These are phyloP conservation scores for Jacaranda mimosifolia DNA, from an alignment of 257 asterid genomes.

Conservation along the genomic window DNA sequence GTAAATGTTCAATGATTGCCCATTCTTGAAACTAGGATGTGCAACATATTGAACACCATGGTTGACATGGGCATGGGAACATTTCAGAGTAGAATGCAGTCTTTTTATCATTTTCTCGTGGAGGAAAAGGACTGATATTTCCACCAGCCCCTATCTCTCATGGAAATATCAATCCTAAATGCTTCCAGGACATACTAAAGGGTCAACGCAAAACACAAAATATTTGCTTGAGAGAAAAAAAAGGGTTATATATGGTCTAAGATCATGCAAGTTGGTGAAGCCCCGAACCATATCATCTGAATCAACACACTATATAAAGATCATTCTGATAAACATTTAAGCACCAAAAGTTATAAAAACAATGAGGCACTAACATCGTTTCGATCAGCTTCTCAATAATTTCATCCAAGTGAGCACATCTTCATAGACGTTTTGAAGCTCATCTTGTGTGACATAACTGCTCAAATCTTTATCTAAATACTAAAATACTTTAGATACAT, in stretches of 20 bases:
- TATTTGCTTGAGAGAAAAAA: not conserved
- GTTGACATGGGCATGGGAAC: constrained; percentile 29
- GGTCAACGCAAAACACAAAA: not conserved
- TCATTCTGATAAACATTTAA: not conserved
- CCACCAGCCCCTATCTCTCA: constrained; percentile 21
- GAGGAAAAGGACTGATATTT: constrained; percentile 11
- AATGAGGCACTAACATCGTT: no score
- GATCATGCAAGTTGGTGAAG: not conserved
- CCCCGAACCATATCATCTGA: not conserved
- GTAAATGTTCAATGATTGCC: constrained; percentile 50
- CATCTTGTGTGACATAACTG: constrained; percentile 37
- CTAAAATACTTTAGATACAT: constrained; percentile 20
- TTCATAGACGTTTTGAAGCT: constrained; percentile 40
- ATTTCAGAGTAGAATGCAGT: constrained; percentile 34
- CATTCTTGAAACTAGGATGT: constrained; percentile 37
- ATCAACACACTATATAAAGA: not conserved
- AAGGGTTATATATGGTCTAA: not conserved
- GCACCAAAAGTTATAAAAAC: not conserved
- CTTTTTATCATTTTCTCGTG: constrained; percentile 52
- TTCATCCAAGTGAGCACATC: constrained; percentile 30
- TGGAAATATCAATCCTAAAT: not conserved
- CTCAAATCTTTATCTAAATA: constrained; percentile 39
- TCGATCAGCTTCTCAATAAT: not conserved
- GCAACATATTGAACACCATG: constrained; percentile 36
- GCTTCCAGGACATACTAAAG: not conserved